phyloP scores from a whole-genome alignment of 2,329 filamentous ascomycete genomes.

The Akanthomyces muscarius region DNA sequence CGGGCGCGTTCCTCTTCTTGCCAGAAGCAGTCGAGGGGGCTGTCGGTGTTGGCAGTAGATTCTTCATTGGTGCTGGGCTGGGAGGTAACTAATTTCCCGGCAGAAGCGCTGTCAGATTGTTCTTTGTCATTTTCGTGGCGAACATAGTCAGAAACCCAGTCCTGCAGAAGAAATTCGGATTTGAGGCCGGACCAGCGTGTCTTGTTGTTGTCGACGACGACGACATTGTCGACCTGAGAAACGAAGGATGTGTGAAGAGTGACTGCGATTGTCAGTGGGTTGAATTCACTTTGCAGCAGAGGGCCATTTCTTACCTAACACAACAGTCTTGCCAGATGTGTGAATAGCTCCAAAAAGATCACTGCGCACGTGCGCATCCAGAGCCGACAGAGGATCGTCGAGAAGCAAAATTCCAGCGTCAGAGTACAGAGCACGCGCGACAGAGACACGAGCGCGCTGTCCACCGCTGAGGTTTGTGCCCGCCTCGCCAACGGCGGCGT shows the following conservation, averaged over 20 bases:
- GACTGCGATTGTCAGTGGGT: background rate
- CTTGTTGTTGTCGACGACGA: slow-evolving; percentile 10
- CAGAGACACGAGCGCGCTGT: slow-evolving; percentile 8
- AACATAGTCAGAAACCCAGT: background rate
- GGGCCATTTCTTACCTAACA: background rate
- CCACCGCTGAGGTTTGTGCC: slow-evolving; percentile 13
- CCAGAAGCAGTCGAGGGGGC: background rate
- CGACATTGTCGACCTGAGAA: background rate
- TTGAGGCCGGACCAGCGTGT: background rate
- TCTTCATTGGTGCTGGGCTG: background rate
- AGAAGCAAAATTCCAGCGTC: slow-evolving; percentile 14
- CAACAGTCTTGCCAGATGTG: background rate
- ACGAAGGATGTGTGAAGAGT: slow-evolving; percentile 5
- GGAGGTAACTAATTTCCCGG: background rate
- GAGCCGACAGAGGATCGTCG: slow-evolving; percentile 11
- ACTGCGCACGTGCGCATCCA: slow-evolving; percentile 13
- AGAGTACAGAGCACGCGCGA: slow-evolving; percentile 12
- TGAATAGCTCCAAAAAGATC: slow-evolving; percentile 2
- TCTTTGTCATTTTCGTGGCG: background rate
- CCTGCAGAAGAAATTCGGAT: background rate
- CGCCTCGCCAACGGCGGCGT: slow-evolving; percentile 13
- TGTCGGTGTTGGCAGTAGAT: background rate
- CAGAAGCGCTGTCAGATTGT: background rate
- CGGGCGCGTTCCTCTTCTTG: slow-evolving; percentile 8
- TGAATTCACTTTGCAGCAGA: background rate